Base-by-base conservation (phyloP, 345 rosid genomes). In the Brassica cretica region DNA sequence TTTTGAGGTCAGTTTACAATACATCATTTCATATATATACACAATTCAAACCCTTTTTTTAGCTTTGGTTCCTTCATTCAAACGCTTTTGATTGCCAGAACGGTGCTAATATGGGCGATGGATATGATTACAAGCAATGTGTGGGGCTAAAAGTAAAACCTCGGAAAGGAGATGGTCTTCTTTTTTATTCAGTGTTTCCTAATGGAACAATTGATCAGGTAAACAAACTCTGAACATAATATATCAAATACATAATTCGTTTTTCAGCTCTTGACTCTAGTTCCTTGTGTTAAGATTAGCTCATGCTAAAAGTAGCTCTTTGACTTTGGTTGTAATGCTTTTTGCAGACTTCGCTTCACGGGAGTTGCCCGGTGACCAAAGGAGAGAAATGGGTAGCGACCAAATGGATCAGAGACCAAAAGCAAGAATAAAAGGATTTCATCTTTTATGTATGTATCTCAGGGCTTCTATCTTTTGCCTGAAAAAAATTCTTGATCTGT, bases 381-480 rank as follows among this genome's bases (percentile, higher is more conserved):
- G 97, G 97, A 69, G 87, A 92, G 87, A 92, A 92, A 82, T 92
- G 97, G 97, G 96, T 90, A 64, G 97, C 92, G 1, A 83, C 97
- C 44, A 92, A 92, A 84, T 92, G 96, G 97, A 88, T 92, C 74
- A 88, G 97, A 83, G 91, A 92, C 71, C 90, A 81, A 86, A 82
- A 61, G 8, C 82, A 84, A 5, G 35, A 71, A 71, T 80, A 27
- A n/a, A 80, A 0, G 0, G 1, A 9, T 9, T 8, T 64, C 41
- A 21, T 5, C 2, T 11, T 58, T 62, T 5, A 35, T 21, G 58
- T 66, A n/a, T 30, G 3, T 32, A 5, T 39, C 16, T 64, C 63
- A 56, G 44, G 41, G 21, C 60, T 64, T 55, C 41, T 5, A 8
- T 32, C 39, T 70, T 74, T 55, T 79, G 66, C 33, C 72, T 39